Conservation (phyloP, 352 stramenopile species). For the Thraustotheca clavata region DNA sequence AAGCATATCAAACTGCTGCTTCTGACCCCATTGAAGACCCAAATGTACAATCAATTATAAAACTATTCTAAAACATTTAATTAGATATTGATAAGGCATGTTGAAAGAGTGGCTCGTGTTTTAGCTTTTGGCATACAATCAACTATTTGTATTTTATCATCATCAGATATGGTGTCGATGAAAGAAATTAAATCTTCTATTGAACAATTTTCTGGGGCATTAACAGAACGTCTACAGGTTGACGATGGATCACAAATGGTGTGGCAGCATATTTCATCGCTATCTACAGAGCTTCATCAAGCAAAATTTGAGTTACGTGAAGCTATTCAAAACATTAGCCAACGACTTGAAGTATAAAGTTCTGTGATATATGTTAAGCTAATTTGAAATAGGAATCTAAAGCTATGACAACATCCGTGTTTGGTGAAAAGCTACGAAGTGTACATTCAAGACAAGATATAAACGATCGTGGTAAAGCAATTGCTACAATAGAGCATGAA, state of each 20-base stretch:
- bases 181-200: constrained; percentile 1
- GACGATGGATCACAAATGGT: not conserved
- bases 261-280: not conserved
- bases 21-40: constrained; percentile 49
- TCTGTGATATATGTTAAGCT: not conserved
- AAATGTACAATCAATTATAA: not conserved
- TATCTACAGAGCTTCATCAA: not conserved
- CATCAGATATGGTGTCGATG: not conserved
- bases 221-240: not conserved
- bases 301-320: not conserved
- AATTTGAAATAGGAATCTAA: too few relatives aligned
- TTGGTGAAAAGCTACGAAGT: too few relatives aligned
- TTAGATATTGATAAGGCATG: constrained; percentile 27
- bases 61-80: not conserved
- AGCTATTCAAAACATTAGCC: not conserved
- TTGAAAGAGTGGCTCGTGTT: constrained; percentile 48
- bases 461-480: constrained; percentile 8
- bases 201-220: not conserved
- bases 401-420: too few relatives aligned
- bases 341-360: not conserved
- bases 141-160: not conserved
- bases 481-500: constrained; percentile 7
- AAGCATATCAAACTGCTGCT: constrained; percentile 52
- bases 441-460: constrained; percentile 5
- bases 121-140: constrained; percentile 29